Evolutionary conservation across 2,329 filamentous ascomycete species (phyloP).

Genomic region (Ophiosphaerella narmari): DNA sequence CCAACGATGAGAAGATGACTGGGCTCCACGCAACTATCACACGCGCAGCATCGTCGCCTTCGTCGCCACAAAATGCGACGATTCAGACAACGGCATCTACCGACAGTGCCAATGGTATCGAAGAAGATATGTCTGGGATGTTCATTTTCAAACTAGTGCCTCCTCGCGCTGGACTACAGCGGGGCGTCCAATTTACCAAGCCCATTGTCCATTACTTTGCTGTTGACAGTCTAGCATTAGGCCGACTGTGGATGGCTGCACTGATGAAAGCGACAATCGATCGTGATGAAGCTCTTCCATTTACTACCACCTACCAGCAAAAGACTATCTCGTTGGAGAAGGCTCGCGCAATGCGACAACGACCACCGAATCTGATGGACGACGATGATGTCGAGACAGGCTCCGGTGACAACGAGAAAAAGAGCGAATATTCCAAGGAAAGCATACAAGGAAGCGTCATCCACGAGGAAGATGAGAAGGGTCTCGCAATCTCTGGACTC

Average conservation of each 20-base stretch:
- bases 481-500: slow-evolving; percentile 44
- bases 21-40: slow-evolving; percentile 91
- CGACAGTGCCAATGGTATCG: slow-evolving; percentile 39
- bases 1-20: slow-evolving; percentile 87
- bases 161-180: slow-evolving; percentile 81
- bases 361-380: slow-evolving; percentile 85
- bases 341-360: slow-evolving; percentile 83
- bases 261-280: slow-evolving; percentile 99
- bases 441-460: slow-evolving; percentile 43
- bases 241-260: slow-evolving; percentile 96
- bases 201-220: slow-evolving; percentile 98
- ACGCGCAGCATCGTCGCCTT: slow-evolving; percentile 74
- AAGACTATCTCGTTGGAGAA: slow-evolving; percentile 94
- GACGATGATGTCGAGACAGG: slow-evolving; percentile 45
- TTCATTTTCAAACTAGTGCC: slow-evolving; percentile 99
- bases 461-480: slow-evolving; percentile 46
- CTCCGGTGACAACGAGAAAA: slow-evolving; percentile 30
- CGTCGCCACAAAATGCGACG: slow-evolving; percentile 54
- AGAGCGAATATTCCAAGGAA: slow-evolving; percentile 40
- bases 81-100: slow-evolving; percentile 47
- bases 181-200: slow-evolving; percentile 96
- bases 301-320: slow-evolving; percentile 93
- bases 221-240: slow-evolving; percentile 85
- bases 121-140: slow-evolving; percentile 63
- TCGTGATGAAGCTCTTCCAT: slow-evolving; percentile 74